phyloP scores from a whole-genome alignment of 108 stramenopile species.

The Nitzschia palea region DNA sequence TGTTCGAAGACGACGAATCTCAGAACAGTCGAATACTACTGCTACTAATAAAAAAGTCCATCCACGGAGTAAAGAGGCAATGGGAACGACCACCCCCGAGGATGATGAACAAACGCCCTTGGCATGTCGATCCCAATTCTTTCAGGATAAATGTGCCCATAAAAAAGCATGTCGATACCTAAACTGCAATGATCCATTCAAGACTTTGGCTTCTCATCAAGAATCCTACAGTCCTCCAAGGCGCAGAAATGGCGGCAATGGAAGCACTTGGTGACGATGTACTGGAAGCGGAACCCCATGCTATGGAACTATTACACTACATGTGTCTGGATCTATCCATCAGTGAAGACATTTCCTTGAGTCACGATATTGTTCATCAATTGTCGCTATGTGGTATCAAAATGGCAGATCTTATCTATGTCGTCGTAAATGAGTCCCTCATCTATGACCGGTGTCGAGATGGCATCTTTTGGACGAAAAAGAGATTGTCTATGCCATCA shows the following conservation, averaged over 20 bases:
- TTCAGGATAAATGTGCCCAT: conserved; percentile 12
- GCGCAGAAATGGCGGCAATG: not conserved
- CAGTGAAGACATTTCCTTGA: too few relatives aligned
- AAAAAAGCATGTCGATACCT: conserved; percentile 15
- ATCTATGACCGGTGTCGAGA: conserved; percentile 49
- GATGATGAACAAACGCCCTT: conserved; percentile 6
- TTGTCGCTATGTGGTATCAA: conserved; percentile 2
- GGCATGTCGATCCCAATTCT: conserved; percentile 19
- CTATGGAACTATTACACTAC: conserved; percentile 57
- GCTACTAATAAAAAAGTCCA: conserved; percentile 23
- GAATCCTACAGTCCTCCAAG: not conserved
- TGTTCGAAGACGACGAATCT: too few relatives aligned
- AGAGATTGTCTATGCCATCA: not conserved
- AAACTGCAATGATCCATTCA: conserved; percentile 1
- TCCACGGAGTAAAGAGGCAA: conserved; percentile 26
- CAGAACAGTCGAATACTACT: too few relatives aligned
- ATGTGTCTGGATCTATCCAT: conserved; percentile 1
- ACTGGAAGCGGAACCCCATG: conserved; percentile 4
- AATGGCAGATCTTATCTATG: conserved; percentile 43
- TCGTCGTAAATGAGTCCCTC: conserved; percentile 26
- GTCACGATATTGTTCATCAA: conserved; percentile 17
- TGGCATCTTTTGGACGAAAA: conserved; percentile 25
- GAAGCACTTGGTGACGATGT: conserved; percentile 1
- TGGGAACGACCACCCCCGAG: not conserved
- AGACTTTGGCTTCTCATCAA: conserved; percentile 11